Percentiles rank a stretch among this genome's conserved stretches.
phyloP scores from a whole-genome alignment of 1,284 basidiomycete species.

The Agaricales sp. region DNA sequence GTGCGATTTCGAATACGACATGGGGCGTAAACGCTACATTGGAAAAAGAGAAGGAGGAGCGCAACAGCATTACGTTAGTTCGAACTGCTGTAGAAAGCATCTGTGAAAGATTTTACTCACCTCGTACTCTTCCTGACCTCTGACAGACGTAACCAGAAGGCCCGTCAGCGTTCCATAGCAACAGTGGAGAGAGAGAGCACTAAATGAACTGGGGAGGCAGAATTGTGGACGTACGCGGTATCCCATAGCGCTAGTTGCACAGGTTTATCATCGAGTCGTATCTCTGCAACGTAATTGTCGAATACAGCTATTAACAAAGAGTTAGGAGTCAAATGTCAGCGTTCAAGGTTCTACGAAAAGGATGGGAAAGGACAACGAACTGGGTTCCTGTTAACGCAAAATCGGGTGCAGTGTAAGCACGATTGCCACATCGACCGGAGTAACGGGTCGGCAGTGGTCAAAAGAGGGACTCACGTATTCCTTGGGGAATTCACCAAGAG shows the following conservation, averaged over 20 bases:
- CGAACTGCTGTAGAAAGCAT: constrained; percentile 2
- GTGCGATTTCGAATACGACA: constrained; percentile 97
- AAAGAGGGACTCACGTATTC: constrained; percentile 71
- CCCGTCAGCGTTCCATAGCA: constrained; percentile 9
- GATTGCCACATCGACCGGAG: too few species aligned
- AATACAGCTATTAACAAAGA: constrained; percentile 71
- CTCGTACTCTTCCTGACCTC: constrained; percentile 92
- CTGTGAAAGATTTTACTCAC: constrained; percentile 28
- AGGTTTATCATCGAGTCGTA: constrained; percentile 92
- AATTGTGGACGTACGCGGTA: constrained; percentile 71
- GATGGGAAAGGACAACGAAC: constrained; percentile 19
- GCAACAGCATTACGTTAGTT: neutral
- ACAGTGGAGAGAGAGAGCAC: constrained; percentile 7
- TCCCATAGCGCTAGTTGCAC: constrained; percentile 96
- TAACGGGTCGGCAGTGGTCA: too few species aligned
- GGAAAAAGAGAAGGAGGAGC: constrained; percentile 5
- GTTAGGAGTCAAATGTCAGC: constrained; percentile 11
- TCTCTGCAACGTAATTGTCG: constrained; percentile 98
- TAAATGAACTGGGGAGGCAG: too few species aligned
- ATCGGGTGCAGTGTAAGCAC: constrained; percentile 10
- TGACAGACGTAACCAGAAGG: constrained; percentile 21
- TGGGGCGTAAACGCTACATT: constrained; percentile 75
- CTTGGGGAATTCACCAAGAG: constrained; percentile 94
- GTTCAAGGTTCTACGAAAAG: too few species aligned
- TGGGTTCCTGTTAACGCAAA: constrained; percentile 38